Evolutionary conservation across 257 asterid species (phyloP).

Genomic region (Schizonepeta tenuifolia): DNA sequence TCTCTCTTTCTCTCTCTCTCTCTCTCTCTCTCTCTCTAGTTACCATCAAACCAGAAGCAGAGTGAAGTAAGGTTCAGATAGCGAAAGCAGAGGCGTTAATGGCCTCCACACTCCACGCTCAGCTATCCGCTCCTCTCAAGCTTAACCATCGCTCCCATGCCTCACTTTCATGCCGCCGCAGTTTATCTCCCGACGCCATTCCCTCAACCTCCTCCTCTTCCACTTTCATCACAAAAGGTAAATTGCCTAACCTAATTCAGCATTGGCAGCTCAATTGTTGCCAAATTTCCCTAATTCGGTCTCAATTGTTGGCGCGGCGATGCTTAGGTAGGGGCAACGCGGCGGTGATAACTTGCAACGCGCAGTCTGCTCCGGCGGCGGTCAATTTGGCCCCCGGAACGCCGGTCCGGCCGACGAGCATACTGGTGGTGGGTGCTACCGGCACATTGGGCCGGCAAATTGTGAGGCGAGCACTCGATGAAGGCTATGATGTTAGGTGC

Average conservation of each 20-base stretch:
- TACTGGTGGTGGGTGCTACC: conserved; percentile 93
- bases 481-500: conserved; percentile 96
- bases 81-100: conserved; percentile 42
- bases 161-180: conserved; percentile 58
- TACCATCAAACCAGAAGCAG: not conserved
- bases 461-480: conserved; percentile 93
- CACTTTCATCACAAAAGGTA: conserved; percentile 42
- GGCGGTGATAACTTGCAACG: conserved; percentile 48
- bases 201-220: conserved; percentile 42
- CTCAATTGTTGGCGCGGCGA: not conserved
- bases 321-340: conserved; percentile 51
- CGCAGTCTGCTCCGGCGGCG: conserved; percentile 54
- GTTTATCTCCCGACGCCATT: conserved; percentile 40
- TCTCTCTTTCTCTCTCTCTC: conserved; percentile 26
- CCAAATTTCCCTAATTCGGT: not conserved
- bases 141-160: conserved; percentile 36
- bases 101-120: conserved; percentile 59
- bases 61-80: not conserved
- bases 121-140: conserved; percentile 42
- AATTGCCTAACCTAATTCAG: not conserved
- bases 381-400: conserved; percentile 91
- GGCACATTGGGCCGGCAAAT: conserved; percentile 96
- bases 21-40: conserved; percentile 25
- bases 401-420: conserved; percentile 85
- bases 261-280: not conserved